Percentiles rank a stretch among this genome's conserved stretches.
These are phyloP conservation scores for Conticribra guillardii DNA, from an alignment of 108 stramenopile species.

Conservation along the genomic window DNA sequence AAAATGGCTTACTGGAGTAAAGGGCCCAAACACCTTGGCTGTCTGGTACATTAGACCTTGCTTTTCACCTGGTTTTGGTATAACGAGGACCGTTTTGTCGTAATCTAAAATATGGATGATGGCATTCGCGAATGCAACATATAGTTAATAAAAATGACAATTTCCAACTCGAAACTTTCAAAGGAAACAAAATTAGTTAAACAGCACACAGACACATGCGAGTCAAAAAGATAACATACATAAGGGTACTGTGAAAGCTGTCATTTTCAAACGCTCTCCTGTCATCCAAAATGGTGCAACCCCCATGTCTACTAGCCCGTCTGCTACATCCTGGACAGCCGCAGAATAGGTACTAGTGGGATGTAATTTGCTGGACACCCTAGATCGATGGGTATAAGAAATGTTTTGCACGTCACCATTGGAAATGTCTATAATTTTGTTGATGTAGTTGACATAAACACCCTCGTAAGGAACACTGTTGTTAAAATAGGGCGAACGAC, in stretches of 20 bases:
- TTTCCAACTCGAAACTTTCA: too few relatives aligned
- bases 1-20: background rate
- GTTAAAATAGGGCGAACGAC: background rate
- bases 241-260: slow-evolving; percentile 3
- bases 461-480: slow-evolving; percentile 5
- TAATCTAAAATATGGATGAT: background rate
- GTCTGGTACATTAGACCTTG: background rate
- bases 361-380: background rate
- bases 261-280: background rate
- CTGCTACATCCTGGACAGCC: slow-evolving; percentile 4
- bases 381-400: background rate
- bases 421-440: background rate
- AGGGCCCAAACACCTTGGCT: slow-evolving; percentile 6
- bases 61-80: background rate
- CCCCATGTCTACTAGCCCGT: slow-evolving; percentile 1
- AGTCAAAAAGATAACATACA: background rate
- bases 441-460: background rate
- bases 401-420: background rate
- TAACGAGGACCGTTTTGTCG: slow-evolving; percentile 9
- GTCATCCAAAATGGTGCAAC: slow-evolving; percentile 11
- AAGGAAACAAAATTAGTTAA: too few relatives aligned
- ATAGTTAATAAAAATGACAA: too few relatives aligned
- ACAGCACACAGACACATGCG: too few relatives aligned
- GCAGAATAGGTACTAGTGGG: background rate
- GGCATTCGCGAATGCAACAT: too few relatives aligned